These are phyloP conservation scores for Ceratocystis huliohia DNA, from an alignment of 2,329 filamentous ascomycete species.

Conservation along the genomic window DNA sequence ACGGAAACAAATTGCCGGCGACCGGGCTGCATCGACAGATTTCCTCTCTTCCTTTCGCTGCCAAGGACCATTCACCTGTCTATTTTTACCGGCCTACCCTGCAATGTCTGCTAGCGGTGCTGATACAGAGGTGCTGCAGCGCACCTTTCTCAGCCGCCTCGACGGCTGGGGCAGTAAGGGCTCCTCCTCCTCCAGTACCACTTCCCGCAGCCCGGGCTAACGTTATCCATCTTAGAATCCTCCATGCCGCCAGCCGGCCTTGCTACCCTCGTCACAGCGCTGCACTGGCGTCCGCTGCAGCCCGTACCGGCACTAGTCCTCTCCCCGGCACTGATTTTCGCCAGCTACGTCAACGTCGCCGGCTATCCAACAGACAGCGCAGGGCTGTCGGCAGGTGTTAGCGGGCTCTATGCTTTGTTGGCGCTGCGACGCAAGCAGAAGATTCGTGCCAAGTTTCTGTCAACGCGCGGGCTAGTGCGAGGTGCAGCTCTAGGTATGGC, in stretches of 20 bases:
- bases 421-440: conserved; percentile 37
- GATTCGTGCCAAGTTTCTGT: conserved; percentile 32
- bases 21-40: neutral
- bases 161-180: conserved; percentile 40
- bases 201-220: neutral
- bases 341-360: conserved; percentile 46
- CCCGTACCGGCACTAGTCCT: conserved; percentile 38
- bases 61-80: no score
- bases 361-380: conserved; percentile 46
- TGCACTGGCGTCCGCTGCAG: conserved; percentile 43
- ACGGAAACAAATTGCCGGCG: neutral
- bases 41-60: neutral
- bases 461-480: conserved; percentile 39
- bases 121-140: conserved; percentile 12
- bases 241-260: conserved; percentile 43
- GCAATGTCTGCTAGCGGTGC: conserved; percentile 11
- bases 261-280: conserved; percentile 43
- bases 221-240: conserved; percentile 31
- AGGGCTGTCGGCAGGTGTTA: conserved; percentile 43
- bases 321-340: conserved; percentile 42
- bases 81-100: neutral
- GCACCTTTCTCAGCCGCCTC: conserved; percentile 28
- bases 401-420: conserved; percentile 44
- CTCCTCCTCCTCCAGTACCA: conserved; percentile 8
- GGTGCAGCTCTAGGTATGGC: conserved; percentile 40